These are phyloP conservation scores for Haplosporangium gracile DNA, from an alignment of 192 early-diverging fungal species.

Conservation along the genomic window DNA sequence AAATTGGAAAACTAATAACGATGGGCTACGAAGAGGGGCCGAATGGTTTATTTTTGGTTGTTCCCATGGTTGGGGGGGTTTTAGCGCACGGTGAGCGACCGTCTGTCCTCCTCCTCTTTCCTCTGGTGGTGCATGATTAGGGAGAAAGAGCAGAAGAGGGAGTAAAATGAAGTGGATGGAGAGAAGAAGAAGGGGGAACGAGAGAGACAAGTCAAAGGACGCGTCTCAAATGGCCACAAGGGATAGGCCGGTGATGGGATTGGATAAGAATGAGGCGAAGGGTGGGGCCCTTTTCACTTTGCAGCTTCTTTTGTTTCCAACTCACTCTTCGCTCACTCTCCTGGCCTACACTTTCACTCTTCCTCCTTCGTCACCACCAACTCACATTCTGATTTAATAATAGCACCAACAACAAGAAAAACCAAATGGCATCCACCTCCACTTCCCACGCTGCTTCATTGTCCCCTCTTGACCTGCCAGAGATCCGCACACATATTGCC, in stretches of 20 bases:
- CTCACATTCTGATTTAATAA: neutral
- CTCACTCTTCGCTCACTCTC: neutral
- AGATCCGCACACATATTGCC: conserved; percentile 11
- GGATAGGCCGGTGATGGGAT: neutral
- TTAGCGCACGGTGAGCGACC: neutral
- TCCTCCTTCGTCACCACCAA: neutral
- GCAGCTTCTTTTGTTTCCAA: neutral
- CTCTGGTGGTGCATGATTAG: no score
- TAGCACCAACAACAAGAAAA: neutral
- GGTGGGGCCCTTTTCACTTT: neutral
- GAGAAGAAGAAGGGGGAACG: neutral
- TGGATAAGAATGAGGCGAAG: neutral
- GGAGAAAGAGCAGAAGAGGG: no score
- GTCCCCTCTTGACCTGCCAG: conserved; percentile 9
- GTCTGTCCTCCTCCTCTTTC: neutral
- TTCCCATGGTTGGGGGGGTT: neutral
- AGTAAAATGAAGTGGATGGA: neutral
- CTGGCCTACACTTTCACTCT: neutral
- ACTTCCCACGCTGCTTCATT: neutral
- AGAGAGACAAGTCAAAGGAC: neutral
- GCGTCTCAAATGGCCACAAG: neutral
- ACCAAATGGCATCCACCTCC: neutral
- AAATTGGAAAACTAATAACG: neutral
- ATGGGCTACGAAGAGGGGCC: neutral
- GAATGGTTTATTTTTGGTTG: neutral